phyloP scores from a whole-genome alignment of 1,139 yeast genomes.

The Taphrina betulina region DNA sequence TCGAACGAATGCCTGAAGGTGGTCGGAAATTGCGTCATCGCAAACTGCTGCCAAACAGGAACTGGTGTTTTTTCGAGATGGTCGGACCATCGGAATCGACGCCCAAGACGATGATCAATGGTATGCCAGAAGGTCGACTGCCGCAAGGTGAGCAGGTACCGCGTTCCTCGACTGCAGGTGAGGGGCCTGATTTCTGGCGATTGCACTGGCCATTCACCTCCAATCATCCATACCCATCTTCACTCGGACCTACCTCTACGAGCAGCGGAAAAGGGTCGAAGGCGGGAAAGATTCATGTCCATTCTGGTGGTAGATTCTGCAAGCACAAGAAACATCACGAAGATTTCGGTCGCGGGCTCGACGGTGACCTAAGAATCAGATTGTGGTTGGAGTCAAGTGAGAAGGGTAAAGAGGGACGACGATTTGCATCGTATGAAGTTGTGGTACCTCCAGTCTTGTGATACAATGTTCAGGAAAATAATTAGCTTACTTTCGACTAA shows the following conservation, averaged over 20 bases:
- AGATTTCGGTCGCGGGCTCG: conserved; percentile 30
- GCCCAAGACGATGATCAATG: conserved; percentile 19
- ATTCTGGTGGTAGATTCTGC: conserved; percentile 30
- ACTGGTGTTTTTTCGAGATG: conserved; percentile 26
- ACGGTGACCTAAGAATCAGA: conserved; percentile 23
- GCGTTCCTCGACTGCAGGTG: background rate
- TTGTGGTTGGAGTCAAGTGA: conserved; percentile 28
- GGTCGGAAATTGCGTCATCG: conserved; percentile 26
- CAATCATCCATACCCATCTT: conserved; percentile 20
- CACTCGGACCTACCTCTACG: conserved; percentile 22
- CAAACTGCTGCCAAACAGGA: conserved; percentile 25
- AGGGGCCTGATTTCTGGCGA: conserved; percentile 30
- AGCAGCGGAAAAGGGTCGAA: conserved; percentile 10
- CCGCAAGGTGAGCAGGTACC: conserved; percentile 8
- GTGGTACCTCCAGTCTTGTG: conserved; percentile 15
- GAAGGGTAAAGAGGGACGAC: conserved; percentile 20
- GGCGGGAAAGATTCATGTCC: conserved; percentile 12
- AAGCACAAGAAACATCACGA: conserved; percentile 29
- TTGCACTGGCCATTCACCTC: conserved; percentile 25
- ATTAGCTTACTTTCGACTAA: no score
- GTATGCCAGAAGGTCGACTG: conserved; percentile 3
- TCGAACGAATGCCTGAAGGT: conserved; percentile 30
- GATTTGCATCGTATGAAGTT: conserved; percentile 23
- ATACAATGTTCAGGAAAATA: background rate
- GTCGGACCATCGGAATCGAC: conserved; percentile 5